Conservation (phyloP, 345 rosid species). For the Corchorus capsularis region DNA sequence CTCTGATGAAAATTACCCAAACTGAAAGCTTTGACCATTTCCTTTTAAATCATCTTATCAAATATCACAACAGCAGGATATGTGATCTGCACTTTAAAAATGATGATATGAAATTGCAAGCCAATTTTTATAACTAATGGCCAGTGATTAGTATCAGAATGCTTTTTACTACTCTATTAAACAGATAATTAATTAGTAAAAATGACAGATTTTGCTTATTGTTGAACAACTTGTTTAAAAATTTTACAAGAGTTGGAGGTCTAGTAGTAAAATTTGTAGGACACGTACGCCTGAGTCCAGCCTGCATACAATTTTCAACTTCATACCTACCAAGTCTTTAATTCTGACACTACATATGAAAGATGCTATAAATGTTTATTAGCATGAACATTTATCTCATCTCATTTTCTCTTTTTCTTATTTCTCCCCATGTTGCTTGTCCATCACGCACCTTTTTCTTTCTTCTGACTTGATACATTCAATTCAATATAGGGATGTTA, state of each 20-base stretch:
- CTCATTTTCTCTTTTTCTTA: not conserved
- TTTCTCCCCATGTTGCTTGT: not conserved
- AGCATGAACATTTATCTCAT: not conserved
- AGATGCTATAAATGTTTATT: not conserved
- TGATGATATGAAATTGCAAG: not conserved
- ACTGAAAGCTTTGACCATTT: not conserved
- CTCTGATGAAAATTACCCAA: not conserved
- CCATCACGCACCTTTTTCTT: not conserved
- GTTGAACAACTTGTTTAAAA: not conserved
- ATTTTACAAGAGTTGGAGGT: not conserved
- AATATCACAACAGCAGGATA: not conserved
- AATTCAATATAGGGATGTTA: not conserved
- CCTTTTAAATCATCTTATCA: not conserved
- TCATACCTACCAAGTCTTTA: not conserved
- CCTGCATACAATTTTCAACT: not conserved
- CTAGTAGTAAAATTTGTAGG: no score
- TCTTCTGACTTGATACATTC: not conserved
- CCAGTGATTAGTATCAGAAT: not conserved
- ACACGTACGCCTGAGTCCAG: not conserved
- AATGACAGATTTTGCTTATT: not conserved
- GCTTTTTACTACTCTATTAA: not conserved
- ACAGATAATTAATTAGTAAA: no score
- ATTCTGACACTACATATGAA: not conserved
- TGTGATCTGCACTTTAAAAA: not conserved
- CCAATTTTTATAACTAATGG: not conserved